These are phyloP conservation scores for Pseudogymnoascus sp. DNA, from an alignment of 2,329 filamentous ascomycete genomes.

Conservation along the genomic window DNA sequence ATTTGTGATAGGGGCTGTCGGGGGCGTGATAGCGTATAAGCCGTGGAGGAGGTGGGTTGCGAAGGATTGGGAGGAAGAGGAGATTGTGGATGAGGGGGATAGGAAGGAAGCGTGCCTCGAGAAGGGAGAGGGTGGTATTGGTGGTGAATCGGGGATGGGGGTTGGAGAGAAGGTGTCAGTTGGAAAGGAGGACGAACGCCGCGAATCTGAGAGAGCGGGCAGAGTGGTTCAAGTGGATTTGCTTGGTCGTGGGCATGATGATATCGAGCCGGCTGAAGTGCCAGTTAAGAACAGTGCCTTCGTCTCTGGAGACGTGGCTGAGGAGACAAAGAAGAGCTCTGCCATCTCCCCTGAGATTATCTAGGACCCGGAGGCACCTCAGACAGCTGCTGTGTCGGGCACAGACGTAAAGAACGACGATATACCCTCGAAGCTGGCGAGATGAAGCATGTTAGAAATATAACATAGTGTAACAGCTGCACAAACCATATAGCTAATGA, in stretches of 20 bases:
- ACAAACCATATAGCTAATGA: not conserved
- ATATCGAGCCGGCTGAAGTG: not conserved
- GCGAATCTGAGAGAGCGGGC: not conserved
- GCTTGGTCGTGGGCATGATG: not conserved
- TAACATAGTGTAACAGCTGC: not conserved
- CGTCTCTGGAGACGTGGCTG: not conserved
- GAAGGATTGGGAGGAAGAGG: constrained; percentile 11
- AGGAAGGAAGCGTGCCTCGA: not conserved
- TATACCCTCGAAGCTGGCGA: not conserved
- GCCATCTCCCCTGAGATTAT: not conserved
- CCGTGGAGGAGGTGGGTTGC: constrained; percentile 67
- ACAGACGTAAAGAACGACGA: not conserved
- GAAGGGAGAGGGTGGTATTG: not conserved
- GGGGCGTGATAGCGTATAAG: constrained; percentile 63
- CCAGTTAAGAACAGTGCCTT: not conserved
- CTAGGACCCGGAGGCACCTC: not conserved
- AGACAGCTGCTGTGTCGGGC: not conserved
- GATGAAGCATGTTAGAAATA: not conserved
- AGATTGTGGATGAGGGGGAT: not conserved
- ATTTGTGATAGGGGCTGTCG: constrained; percentile 63
- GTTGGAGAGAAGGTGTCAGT: not conserved
- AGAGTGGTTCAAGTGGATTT: not conserved
- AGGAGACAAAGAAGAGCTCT: not conserved
- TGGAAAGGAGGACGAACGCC: not conserved
- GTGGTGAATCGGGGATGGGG: not conserved